Evolutionary conservation across 495 filamentous ascomycete genomes (phyloP), one percentile per base, ranked within the genome.

Genomic region (Umbilicaria muhlenbergii): DNA sequence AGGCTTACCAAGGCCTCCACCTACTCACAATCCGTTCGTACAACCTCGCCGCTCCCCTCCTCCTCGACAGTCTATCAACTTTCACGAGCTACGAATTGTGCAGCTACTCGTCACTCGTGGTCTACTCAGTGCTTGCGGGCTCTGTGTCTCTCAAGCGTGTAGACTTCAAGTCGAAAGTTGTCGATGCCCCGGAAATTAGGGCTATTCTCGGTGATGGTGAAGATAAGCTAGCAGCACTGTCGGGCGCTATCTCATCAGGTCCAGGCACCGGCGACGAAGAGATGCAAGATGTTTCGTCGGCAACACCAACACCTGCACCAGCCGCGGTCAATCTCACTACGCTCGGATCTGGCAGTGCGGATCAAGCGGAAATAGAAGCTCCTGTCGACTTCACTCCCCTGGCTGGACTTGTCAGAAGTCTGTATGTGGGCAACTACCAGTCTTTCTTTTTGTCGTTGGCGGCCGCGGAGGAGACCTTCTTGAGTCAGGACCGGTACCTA

Each of bases 21-120:
- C 72, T 94, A 10, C 81, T 98, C 46, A 94, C 89, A 28, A 75
- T 83, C 41, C 86, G 91, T 36, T 86, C 85, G 41, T 87, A 95
- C 67, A 81, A 77, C 58, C 68, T 84, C 39, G 88, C 86, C 24
- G 91, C 92, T 5, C 92, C 92, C 36, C 72, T 95, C 6, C 80
- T 98, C 21, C 84, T 98, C 43, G 91, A 98, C 67, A 88, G 83
- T 57, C 67, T 98, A 46, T 94, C 88, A 18, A 98, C 91, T n/a
- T 98, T 98, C 62, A 98, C 91, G 39, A 93, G 85, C 54, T 94
- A 92, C 66, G 91, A 98, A 63, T 74, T 98, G 31, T 98, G 91
- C 76, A 85, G 76, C 47, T 98, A 98, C 68, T 89, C 85, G 36
- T 78, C 78, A 21, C 74, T 98, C 17, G 91, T 98, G 34, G 77